Conservation (phyloP, 2,329 filamentous ascomycete species). For the Drechslerella coelobrocha region DNA sequence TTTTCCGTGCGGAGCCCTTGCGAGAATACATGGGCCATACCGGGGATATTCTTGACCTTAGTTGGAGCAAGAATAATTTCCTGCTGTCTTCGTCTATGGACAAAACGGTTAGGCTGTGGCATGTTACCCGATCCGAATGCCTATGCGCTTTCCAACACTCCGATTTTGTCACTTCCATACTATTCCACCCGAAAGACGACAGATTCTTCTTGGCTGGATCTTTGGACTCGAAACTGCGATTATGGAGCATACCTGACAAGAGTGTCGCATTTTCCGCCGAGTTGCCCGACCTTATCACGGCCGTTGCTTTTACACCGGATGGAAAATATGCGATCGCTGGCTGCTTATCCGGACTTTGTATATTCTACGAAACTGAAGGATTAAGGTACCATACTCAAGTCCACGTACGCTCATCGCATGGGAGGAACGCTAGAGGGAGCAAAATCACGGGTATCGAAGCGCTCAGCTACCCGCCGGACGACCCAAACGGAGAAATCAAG, state of each 20-base stretch:
- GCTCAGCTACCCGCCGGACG: conserved; percentile 66
- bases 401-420: conserved; percentile 88
- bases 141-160: conserved; percentile 92
- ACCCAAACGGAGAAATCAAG: conserved; percentile 73
- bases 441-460: conserved; percentile 96
- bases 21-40: conserved; percentile 84
- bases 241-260: conserved; percentile 98
- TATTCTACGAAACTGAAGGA: conserved; percentile 92
- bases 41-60: conserved; percentile 85
- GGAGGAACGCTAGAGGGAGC: conserved; percentile 92
- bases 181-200: conserved; percentile 93
- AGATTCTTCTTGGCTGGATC: conserved; percentile 96
- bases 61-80: conserved; percentile 98
- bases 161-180: conserved; percentile 92
- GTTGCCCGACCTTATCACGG: conserved; percentile 86
- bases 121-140: conserved; percentile 82
- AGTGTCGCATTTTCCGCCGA: conserved; percentile 82
- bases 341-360: conserved; percentile 80
- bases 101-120: conserved; percentile 94
- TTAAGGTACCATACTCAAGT: conserved; percentile 83
- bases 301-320: conserved; percentile 91
- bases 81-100: conserved; percentile 96
- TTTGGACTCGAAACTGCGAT: conserved; percentile 80
- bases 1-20: conserved; percentile 80
- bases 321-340: conserved; percentile 89